A percentile compares a stretch with the other conserved stretches of the same genome.
These are phyloP conservation scores for Neurospora tetraspora DNA, from an alignment of 495 filamentous ascomycete species.

Conservation along the genomic window DNA sequence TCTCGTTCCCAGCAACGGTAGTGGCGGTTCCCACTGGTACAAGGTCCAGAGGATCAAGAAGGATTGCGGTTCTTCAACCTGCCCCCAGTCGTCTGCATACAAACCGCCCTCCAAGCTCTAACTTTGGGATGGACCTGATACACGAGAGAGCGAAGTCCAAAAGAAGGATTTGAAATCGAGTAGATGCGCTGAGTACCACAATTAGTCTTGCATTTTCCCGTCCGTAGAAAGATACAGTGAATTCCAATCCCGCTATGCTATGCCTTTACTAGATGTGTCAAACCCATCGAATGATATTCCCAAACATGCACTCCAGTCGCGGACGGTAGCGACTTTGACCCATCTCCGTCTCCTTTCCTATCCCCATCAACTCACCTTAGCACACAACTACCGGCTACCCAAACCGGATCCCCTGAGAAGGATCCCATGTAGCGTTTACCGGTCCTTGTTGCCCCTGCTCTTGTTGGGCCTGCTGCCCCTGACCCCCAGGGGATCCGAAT, in stretches of 20 bases:
- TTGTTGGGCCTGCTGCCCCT: conserved; percentile 3
- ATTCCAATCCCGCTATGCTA: neutral
- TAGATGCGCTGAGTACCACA: neutral
- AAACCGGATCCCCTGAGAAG: conserved; percentile 53
- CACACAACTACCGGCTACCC: conserved; percentile 21
- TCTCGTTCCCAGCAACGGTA: neutral
- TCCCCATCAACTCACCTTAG: neutral
- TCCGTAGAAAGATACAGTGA: neutral
- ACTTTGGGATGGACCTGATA: neutral
- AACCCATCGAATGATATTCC: neutral
- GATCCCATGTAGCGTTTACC: conserved; percentile 45
- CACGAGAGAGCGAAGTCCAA: neutral
- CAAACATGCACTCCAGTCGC: neutral
- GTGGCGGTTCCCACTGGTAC: neutral
- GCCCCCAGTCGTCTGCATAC: neutral
- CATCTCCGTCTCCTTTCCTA: neutral
- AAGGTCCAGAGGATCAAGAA: neutral
- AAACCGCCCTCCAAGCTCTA: neutral
- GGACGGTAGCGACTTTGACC: conserved; percentile 22
- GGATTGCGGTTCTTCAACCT: neutral
- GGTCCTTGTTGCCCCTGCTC: conserved; percentile 1
- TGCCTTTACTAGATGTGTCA: neutral
- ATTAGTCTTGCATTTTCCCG: neutral
- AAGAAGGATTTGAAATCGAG: neutral
- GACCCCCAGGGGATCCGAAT: conserved; percentile 32